phyloP scores from a whole-genome alignment of 805 yeast species.

The Candida alai region DNA sequence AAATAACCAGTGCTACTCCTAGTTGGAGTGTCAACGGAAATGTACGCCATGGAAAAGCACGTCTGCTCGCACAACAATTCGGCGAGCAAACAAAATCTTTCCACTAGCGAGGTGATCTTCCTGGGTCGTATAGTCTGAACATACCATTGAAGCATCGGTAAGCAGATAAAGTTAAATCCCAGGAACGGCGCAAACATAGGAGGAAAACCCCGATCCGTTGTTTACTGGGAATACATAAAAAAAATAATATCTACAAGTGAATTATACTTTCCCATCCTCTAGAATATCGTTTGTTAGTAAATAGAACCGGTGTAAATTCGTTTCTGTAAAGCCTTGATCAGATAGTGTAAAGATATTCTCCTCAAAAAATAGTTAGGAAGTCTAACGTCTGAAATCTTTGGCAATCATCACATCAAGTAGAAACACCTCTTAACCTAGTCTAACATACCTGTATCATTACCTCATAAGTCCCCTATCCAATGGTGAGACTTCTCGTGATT shows the following conservation, averaged over 20 bases:
- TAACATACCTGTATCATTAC: slow-evolving; percentile 2
- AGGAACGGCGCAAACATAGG: too few species aligned
- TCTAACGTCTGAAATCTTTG: slow-evolving; percentile 40
- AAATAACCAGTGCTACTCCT: too few species aligned
- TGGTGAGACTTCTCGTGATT: slow-evolving; percentile 46
- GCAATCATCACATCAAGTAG: slow-evolving; percentile 25
- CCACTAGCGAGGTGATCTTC: too few species aligned
- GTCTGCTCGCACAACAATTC: too few species aligned
- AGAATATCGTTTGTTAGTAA: slow-evolving; percentile 3
- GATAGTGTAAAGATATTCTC: slow-evolving; percentile 24
- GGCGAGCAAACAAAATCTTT: too few species aligned
- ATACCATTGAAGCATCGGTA: slow-evolving; percentile 3
- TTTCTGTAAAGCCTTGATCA: not conserved
- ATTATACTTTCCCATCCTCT: too few species aligned
- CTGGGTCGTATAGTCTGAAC: slow-evolving; percentile 11
- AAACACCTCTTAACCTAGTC: slow-evolving; percentile 7
- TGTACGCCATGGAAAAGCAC: too few species aligned
- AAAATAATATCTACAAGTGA: too few species aligned
- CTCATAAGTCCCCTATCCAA: slow-evolving; percentile 18
- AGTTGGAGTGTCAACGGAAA: too few species aligned
- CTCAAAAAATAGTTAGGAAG: slow-evolving; percentile 35
- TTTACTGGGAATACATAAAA: slow-evolving; percentile 1
- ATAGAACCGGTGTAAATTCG: not conserved
- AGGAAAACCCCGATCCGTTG: not conserved
- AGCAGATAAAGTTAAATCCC: slow-evolving; percentile 11